Evolutionary conservation across 495 filamentous ascomycete genomes (phyloP).

Genomic region (Cladorrhinum samala): DNA sequence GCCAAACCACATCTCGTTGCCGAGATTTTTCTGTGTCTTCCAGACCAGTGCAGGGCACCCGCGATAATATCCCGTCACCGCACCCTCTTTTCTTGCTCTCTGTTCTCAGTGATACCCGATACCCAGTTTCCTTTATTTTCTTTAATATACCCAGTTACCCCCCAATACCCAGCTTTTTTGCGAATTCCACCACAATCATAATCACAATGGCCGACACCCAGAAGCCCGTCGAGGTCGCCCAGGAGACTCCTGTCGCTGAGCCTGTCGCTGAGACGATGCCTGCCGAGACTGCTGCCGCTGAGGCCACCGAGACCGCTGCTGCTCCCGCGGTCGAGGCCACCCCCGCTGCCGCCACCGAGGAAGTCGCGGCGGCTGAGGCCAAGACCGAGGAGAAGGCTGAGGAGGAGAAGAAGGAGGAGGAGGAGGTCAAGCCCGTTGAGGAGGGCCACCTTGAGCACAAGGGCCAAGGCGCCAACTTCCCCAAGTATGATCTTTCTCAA

Average conservation of each 20-base stretch:
- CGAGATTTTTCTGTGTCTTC: conserved; percentile 23
- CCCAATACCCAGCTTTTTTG: conserved; percentile 21
- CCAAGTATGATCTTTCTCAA: conserved; percentile 77
- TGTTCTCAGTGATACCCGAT: conserved; percentile 46
- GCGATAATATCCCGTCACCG: conserved; percentile 23
- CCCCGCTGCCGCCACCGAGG: conserved; percentile 35
- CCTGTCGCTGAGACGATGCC: conserved; percentile 18
- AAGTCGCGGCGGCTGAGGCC: conserved; percentile 43
- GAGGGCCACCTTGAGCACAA: conserved; percentile 83
- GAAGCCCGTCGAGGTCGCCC: conserved; percentile 33
- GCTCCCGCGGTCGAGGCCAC: conserved; percentile 38
- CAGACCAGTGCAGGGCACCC: conserved; percentile 26
- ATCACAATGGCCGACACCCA: conserved; percentile 44
- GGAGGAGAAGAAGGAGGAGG: conserved; percentile 47
- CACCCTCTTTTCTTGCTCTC: conserved; percentile 32
- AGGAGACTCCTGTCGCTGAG: conserved; percentile 24
- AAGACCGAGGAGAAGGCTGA: conserved; percentile 39
- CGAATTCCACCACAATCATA: conserved; percentile 5
- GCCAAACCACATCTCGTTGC: conserved; percentile 14
- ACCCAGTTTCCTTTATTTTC: conserved; percentile 36
- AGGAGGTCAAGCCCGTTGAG: conserved; percentile 58
- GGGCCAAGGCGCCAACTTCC: conserved; percentile 66
- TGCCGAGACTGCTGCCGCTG: conserved; percentile 26
- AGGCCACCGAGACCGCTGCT: conserved; percentile 32
- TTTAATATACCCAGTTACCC: conserved; percentile 33